A percentile compares a stretch with the other conserved stretches of the same genome.
Conservation (phyloP, 768 basidiomycete species). For the Trametes elegans region DNA sequence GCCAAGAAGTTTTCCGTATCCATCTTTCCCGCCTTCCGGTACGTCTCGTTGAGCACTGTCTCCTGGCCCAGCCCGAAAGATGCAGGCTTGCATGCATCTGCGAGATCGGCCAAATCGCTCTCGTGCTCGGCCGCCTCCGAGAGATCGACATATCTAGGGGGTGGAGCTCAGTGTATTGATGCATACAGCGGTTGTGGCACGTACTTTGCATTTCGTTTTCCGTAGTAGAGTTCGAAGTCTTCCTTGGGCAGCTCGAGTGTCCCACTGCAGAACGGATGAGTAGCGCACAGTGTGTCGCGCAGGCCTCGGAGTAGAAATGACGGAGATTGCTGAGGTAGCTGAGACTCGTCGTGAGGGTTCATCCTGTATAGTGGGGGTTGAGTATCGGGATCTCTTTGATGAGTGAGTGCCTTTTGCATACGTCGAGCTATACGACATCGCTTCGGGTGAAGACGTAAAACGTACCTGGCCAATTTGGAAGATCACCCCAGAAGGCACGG, state of each 20-base stretch:
- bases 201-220: neutral
- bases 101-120: slow-evolving; percentile 9
- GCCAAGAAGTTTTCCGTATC: slow-evolving; percentile 21
- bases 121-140: neutral
- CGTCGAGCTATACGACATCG: too few species aligned
- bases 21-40: slow-evolving; percentile 28
- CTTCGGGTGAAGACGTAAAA: too few species aligned
- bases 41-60: slow-evolving; percentile 25
- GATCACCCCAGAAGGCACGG: too few species aligned
- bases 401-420: too few species aligned
- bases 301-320: too few species aligned
- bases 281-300: too few species aligned
- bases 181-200: neutral
- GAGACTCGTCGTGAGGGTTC: too few species aligned
- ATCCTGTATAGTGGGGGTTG: too few species aligned
- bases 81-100: slow-evolving; percentile 22
- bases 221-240: neutral
- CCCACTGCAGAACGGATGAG: slow-evolving; percentile 4
- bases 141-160: neutral
- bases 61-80: slow-evolving; percentile 21
- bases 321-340: too few species aligned
- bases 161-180: neutral
- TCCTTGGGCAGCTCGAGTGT: neutral
- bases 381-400: too few species aligned
- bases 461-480: too few species aligned